phyloP scores from a whole-genome alignment of 768 basidiomycete genomes.

The Gautieria morchelliformis region DNA sequence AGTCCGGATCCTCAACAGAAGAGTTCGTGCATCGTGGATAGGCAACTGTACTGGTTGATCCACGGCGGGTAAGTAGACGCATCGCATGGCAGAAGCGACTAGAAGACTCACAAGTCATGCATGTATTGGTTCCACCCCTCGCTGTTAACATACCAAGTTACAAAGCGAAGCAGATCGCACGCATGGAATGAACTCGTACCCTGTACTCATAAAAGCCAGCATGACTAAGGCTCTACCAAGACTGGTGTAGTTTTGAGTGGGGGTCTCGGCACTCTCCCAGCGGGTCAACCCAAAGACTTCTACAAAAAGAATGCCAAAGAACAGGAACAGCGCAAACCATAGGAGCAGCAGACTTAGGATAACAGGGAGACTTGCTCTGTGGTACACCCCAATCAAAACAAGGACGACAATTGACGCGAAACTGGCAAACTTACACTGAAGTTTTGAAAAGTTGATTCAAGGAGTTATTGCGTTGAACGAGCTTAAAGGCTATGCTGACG shows the following conservation, averaged over 20 bases:
- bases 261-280: conserved; percentile 61
- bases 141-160: conserved; percentile 27
- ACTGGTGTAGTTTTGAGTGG: conserved; percentile 68
- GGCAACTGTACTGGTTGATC: conserved; percentile 45
- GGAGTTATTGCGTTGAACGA: conserved; percentile 79
- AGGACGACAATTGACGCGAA: not conserved
- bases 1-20: conserved; percentile 35
- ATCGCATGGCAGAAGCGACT: not conserved
- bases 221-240: conserved; percentile 77
- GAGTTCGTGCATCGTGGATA: conserved; percentile 77
- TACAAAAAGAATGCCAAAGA: conserved; percentile 80
- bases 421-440: conserved; percentile 53
- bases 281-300: conserved; percentile 91
- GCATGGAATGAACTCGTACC: conserved; percentile 39
- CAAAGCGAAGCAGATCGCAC: not conserved
- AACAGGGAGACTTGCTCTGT: conserved; percentile 75
- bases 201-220: conserved; percentile 87
- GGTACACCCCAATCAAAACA: not conserved
- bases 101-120: conserved; percentile 72
- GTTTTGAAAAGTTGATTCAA: conserved; percentile 97
- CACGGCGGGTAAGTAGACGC: not conserved
- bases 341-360: conserved; percentile 78
- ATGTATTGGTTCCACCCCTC: conserved; percentile 97
- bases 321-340: conserved; percentile 85
- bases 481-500: conserved; percentile 87